Evolutionary conservation across 2,329 filamentous ascomycete species (phyloP), one percentile per base, ranked within the genome.

Genomic region (Colletotrichum sublineola): DNA sequence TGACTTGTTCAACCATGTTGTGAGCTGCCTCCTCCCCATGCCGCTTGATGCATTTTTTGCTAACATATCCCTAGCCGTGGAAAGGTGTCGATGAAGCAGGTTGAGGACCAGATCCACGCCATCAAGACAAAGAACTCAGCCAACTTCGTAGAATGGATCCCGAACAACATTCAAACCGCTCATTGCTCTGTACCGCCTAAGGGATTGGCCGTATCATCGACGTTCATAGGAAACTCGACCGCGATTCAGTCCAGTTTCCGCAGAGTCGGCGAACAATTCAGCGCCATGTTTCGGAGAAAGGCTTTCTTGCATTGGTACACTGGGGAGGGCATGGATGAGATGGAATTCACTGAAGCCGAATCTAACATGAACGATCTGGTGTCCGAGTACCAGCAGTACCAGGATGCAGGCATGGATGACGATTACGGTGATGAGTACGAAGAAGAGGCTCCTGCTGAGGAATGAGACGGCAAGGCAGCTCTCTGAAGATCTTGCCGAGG

Each of bases 221-320:
- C 96, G 82, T 99, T 99, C 80, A 94, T 99, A 78, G 96, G 96
- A 82, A 99, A 99, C 92, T 98, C 95, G 76, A 99, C 96, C 79
- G 97, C 96, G 76, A 98, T 99, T 87, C 96, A 99, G 90, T 96
- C 99, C 89, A 94, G 98, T 79, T 98, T 99, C 94, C 98, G 98
- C 93, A 95, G 96, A 91, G 89, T 99, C 79, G 96, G 96, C 82
- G 96, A 98, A 85, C 96, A 98, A 89, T 99, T 99, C 91, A 95
- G 93, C 86, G 95, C 95, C 84, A 99, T 99, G 96, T 99, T 98
- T 92, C 91, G 96, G 88, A 94, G 96, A 87, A 99, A 98, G 94
- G 96, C 96, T 91, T 99, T 99, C 94, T 94, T 99, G 91, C 96
- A 98, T 90, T 99, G 96, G 96, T 99, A 98, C 89, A 99, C 96